Evolutionary conservation across 345 rosid species (phyloP), one percentile per base, ranked within the genome.

Genomic region (Eucalyptus pauciflora): DNA sequence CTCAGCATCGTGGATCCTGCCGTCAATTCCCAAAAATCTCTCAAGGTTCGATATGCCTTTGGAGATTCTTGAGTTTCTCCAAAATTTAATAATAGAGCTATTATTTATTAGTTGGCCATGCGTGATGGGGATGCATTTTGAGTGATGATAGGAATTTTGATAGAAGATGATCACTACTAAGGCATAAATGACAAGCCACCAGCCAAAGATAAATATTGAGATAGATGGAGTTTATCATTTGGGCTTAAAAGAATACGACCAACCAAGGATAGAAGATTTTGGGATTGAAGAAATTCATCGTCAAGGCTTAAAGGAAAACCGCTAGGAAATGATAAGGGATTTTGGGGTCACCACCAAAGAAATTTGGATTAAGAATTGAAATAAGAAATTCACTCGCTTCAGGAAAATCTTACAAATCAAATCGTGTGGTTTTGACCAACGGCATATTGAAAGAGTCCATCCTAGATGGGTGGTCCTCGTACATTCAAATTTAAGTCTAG

Each of bases 281-380:
- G 8, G 6, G 13, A 69, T 69, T 17, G 12, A 0, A 16, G 43
- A 69, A 31, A 20, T 16, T 69, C 79, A 67, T 4, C 43, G 31
- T 3, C 6, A 16, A 16, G 43, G 0, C 41, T 10, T 69, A 31
- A 69, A 67, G 6, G 24, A 69, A 69, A 69, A 69, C 1, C 0
- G 5, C 24, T 33, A 31, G 12, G 13, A 11, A 69, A 69, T 8
- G 7, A 69, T 69, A 31, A 8, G 5, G 43, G 43, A 4, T 33
- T 69, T 16, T 69, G 43, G 43, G 43, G 37, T 69, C 43, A 31
- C 0, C 4, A 16, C 24, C 22, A 17, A 67, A 69, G 24, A 69
- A 69, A 69, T 69, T 69, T 31, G 43, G 43, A 69, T 69, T 16
- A 69, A 69, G 4, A 31, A 31, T 18, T 2, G 2, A 69, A 69